Base-by-base conservation (phyloP, 1,284 basidiomycete species). In the Neonothopanus nambi region DNA sequence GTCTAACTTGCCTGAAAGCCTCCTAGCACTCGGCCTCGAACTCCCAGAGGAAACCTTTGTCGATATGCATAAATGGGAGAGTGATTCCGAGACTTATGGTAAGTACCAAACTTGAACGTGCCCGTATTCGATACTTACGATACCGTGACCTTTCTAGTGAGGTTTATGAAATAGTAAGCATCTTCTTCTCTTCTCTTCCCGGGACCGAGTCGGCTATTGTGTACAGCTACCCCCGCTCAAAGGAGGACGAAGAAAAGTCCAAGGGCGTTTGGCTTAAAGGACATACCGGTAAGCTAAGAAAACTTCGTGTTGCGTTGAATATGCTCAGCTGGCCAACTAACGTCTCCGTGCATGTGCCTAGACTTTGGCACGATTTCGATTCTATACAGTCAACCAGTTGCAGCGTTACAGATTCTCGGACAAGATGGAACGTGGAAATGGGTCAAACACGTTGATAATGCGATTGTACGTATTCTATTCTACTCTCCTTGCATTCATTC, bases 321-420 rank as follows among this genome's bases (percentile, higher is more conserved):
- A n/a, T n/a, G n/a, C n/a, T n/a, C n/a, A n/a, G n/a, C n/a, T n/a
- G n/a, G n/a, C n/a, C n/a, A n/a, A n/a, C n/a, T n/a, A n/a, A n/a
- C n/a, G n/a, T n/a, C n/a, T n/a, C n/a, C n/a, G n/a, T n/a, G n/a
- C n/a, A n/a, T 41, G 6, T 24, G 8, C n/a, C 15, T 36, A 84
- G 84, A 86, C 59, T 75, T 82, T 56, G 81, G 79, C n/a, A 77
- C 73, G 13, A 63, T 84, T 44, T 79, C 78, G 3, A 70, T 83
- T 13, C 65, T 84, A 6, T 83, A 54, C 38, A 52, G 49, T 46
- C 51, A 57, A 26, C 55, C 55, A 8, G 51, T 57, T 12, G 41
- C 51, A 8, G 55, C 47, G 35, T 17, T 57, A n/a, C 51, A 57
- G 33, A 57, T 57, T n/a, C 51, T 52, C 2, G 36, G 41, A 2